Conservation (phyloP, 2,329 filamentous ascomycete species). For the Pestalotiopsis sp. region DNA sequence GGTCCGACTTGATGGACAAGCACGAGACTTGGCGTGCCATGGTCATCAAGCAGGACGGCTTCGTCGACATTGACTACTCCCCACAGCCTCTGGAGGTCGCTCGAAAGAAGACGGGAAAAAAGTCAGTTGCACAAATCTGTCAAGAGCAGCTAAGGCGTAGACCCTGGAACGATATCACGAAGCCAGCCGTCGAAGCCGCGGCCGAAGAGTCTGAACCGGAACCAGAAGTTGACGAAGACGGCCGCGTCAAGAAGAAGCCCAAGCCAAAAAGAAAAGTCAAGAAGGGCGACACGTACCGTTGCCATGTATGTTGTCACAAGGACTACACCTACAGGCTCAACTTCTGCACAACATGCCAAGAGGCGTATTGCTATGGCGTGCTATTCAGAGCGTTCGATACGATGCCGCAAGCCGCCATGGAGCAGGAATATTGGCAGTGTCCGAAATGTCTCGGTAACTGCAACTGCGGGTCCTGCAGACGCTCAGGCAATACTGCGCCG, state of each 20-base stretch:
- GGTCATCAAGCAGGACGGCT: constrained; percentile 74
- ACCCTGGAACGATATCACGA: constrained; percentile 82
- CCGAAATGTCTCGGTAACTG: constrained; percentile 86
- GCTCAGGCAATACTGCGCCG: constrained; percentile 66
- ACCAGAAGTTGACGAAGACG: constrained; percentile 66
- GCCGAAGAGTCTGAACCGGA: constrained; percentile 36
- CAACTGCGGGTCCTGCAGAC: constrained; percentile 81
- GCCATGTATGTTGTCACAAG: constrained; percentile 82
- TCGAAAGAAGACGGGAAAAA: constrained; percentile 68
- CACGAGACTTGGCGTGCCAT: constrained; percentile 84
- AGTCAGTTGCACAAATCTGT: constrained; percentile 88
- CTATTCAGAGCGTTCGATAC: constrained; percentile 90
- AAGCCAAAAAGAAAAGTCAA: constrained; percentile 61
- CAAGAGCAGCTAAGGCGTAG: constrained; percentile 82
- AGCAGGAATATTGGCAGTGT: constrained; percentile 83
- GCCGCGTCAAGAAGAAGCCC: constrained; percentile 65
- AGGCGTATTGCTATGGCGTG: constrained; percentile 90
- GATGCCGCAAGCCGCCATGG: constrained; percentile 81
- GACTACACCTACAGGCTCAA: constrained; percentile 87
- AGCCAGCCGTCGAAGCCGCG: constrained; percentile 46
- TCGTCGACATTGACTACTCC: constrained; percentile 65
- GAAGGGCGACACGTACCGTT: constrained; percentile 60
- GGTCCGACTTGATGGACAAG: constrained; percentile 74
- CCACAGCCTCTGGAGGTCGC: constrained; percentile 74
- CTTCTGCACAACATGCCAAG: constrained; percentile 74